phyloP scores from a whole-genome alignment of 1,284 basidiomycete species.

The Ganoderma boninense region DNA sequence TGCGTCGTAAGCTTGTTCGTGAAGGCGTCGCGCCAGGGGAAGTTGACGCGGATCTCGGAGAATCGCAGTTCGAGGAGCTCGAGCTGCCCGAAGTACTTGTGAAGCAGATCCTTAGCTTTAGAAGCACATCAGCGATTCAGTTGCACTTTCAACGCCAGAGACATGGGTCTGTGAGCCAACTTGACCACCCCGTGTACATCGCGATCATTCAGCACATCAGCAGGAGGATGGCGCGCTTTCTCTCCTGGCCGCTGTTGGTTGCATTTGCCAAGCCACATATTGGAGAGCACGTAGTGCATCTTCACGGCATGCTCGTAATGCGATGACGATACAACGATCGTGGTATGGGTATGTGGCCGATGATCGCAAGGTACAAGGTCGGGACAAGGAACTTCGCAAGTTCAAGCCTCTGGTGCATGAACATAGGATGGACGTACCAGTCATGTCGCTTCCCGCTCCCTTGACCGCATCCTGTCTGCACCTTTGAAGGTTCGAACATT shows the following conservation, averaged over 20 bases:
- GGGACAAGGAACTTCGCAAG: too few species aligned
- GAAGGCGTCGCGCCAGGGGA: slow-evolving; percentile 98
- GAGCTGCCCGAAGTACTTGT: slow-evolving; percentile 99
- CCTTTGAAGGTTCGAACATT: slow-evolving; percentile 86
- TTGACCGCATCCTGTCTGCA: slow-evolving; percentile 95
- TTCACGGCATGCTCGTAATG: too few species aligned
- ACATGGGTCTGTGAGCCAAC: too few species aligned
- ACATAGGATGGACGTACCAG: slow-evolving; percentile 63
- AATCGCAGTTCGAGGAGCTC: slow-evolving; percentile 97
- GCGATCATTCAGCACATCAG: too few species aligned
- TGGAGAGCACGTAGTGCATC: too few species aligned
- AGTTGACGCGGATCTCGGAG: slow-evolving; percentile 94
- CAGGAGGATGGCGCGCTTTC: too few species aligned
- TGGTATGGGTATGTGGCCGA: too few species aligned
- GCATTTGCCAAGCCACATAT: too few species aligned
- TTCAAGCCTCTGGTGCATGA: neutral
- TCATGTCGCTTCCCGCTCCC: slow-evolving; percentile 93
- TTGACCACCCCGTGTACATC: too few species aligned
- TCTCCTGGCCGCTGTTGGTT: too few species aligned
- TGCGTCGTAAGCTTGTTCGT: slow-evolving; percentile 93
- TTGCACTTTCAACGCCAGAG: neutral
- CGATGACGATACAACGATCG: too few species aligned
- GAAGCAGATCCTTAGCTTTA: slow-evolving; percentile 90
- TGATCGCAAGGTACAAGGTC: too few species aligned
- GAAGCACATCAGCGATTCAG: neutral